A percentile compares a stretch with the other conserved stretches of the same genome.
Conservation (phyloP, 805 yeast species). For the Metschnikowia baotianmanensis region DNA sequence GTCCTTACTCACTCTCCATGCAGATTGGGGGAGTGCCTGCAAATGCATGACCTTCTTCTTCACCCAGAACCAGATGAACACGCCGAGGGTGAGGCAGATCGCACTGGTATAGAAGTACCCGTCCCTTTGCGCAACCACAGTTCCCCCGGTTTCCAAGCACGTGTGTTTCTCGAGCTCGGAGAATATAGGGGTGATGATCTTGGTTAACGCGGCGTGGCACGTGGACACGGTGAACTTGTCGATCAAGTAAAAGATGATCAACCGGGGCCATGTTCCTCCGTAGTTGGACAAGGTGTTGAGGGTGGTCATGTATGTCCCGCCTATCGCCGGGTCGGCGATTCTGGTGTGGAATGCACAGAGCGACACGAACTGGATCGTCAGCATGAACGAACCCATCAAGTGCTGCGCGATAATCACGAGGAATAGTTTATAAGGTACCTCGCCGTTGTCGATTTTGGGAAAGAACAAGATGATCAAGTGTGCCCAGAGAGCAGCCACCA, state of each 20-base stretch:
- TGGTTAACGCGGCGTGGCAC: conserved; percentile 42
- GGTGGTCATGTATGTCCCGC: conserved; percentile 98
- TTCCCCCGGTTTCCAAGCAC: conserved; percentile 58
- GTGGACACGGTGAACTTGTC: conserved; percentile 70
- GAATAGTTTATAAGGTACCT: conserved; percentile 56
- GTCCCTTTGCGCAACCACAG: conserved; percentile 55
- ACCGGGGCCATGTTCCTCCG: conserved; percentile 97
- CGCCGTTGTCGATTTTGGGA: conserved; percentile 48
- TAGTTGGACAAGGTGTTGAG: conserved; percentile 86
- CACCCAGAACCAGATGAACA: conserved; percentile 65
- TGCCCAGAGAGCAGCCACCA: conserved; percentile 72
- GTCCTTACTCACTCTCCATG: conserved; percentile 62
- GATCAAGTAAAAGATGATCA: conserved; percentile 75
- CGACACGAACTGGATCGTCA: conserved; percentile 92
- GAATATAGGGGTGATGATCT: conserved; percentile 2
- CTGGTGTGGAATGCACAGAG: conserved; percentile 93
- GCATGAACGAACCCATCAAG: conserved; percentile 83
- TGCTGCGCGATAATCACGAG: conserved; percentile 78
- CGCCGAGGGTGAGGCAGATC: conserved; percentile 67
- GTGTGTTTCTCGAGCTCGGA: conserved; percentile 41
- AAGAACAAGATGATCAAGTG: conserved; percentile 69
- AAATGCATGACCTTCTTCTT: conserved; percentile 57
- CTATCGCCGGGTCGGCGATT: conserved; percentile 92
- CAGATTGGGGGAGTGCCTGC: conserved; percentile 67
- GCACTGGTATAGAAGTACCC: conserved; percentile 83